These are phyloP conservation scores for Lachancea thermotolerans DNA, from an alignment of 805 yeast genomes.

Conservation along the genomic window DNA sequence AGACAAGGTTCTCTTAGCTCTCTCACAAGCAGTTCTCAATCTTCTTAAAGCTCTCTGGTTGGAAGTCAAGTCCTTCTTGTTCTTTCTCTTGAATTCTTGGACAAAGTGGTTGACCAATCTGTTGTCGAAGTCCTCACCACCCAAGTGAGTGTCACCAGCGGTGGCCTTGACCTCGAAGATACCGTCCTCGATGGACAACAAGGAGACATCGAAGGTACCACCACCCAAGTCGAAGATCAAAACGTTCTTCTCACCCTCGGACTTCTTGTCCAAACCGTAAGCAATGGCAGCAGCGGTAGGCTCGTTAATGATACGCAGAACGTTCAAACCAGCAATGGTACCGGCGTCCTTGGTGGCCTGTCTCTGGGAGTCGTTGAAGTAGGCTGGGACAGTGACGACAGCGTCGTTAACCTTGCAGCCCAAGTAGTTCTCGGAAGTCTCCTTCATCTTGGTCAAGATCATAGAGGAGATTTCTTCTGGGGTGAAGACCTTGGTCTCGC, in stretches of 20 bases:
- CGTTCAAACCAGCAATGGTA: slow-evolving; percentile 89
- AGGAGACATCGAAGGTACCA: slow-evolving; percentile 97
- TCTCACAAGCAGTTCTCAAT: slow-evolving; percentile 97
- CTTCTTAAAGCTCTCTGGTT: slow-evolving; percentile 98
- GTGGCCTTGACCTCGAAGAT: slow-evolving; percentile 96
- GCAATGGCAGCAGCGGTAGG: slow-evolving; percentile 98
- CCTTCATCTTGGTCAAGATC: slow-evolving; percentile 89
- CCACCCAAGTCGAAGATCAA: slow-evolving; percentile 96
- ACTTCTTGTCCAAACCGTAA: slow-evolving; percentile 73
- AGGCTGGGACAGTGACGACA: slow-evolving; percentile 93
- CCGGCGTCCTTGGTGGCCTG: slow-evolving; percentile 98
- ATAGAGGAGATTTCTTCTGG: slow-evolving; percentile 94
- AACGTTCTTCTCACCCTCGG: slow-evolving; percentile 76
- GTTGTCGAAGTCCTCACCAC: slow-evolving; percentile 99
- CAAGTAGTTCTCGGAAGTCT: slow-evolving; percentile 84
- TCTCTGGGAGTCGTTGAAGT: slow-evolving; percentile 94
- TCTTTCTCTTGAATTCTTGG: slow-evolving; percentile 95
- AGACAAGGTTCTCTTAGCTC: slow-evolving; percentile 98
- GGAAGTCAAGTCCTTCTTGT: slow-evolving; percentile 85
- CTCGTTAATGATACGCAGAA: slow-evolving; percentile 88
- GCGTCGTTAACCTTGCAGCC: slow-evolving; percentile 84
- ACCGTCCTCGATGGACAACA: slow-evolving; percentile 90
- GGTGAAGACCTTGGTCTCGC: slow-evolving; percentile 78
- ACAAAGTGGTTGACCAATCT: slow-evolving; percentile 91
- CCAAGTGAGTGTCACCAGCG: slow-evolving; percentile 75